phyloP scores from a whole-genome alignment of 2,329 filamentous ascomycete species.

The Cladobotryum protrusum region DNA sequence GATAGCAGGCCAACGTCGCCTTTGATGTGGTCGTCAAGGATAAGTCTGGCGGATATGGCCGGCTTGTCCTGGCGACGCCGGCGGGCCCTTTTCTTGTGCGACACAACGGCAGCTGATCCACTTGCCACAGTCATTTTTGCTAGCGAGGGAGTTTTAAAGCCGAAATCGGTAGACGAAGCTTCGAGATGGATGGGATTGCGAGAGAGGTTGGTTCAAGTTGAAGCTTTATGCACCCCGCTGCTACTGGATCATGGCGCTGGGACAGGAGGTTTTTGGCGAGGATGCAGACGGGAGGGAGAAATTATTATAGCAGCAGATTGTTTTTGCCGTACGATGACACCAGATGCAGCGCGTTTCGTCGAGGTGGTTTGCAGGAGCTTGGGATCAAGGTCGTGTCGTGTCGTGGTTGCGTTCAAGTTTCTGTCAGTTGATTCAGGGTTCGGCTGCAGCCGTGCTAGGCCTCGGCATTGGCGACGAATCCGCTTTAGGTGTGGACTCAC shows the following conservation, averaged over 20 bases:
- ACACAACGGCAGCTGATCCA: slow-evolving; percentile 17
- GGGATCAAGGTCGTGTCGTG: neutral
- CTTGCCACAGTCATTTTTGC: slow-evolving; percentile 25
- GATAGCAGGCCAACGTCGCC: slow-evolving; percentile 83
- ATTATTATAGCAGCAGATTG: neutral
- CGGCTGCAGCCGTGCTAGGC: slow-evolving; percentile 8
- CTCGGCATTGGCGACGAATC: slow-evolving; percentile 9
- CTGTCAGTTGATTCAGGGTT: slow-evolving; percentile 2
- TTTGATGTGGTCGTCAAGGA: slow-evolving; percentile 79
- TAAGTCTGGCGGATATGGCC: slow-evolving; percentile 69
- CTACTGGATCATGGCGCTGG: slow-evolving; percentile 11
- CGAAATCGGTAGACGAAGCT: neutral
- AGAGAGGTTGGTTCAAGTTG: neutral
- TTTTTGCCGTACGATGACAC: too few species aligned
- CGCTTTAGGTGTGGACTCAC: neutral
- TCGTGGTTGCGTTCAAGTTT: neutral
- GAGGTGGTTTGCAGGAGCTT: neutral
- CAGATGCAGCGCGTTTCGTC: neutral
- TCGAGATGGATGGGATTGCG: slow-evolving; percentile 1
- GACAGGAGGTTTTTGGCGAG: neutral
- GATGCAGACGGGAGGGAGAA: neutral
- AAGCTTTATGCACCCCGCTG: slow-evolving; percentile 8
- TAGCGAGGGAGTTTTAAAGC: neutral
- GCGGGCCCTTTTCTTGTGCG: slow-evolving; percentile 38
- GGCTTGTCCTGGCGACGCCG: slow-evolving; percentile 62